Conservation (phyloP, 805 yeast genomes). For the Debaryomyces prosopidis region DNA sequence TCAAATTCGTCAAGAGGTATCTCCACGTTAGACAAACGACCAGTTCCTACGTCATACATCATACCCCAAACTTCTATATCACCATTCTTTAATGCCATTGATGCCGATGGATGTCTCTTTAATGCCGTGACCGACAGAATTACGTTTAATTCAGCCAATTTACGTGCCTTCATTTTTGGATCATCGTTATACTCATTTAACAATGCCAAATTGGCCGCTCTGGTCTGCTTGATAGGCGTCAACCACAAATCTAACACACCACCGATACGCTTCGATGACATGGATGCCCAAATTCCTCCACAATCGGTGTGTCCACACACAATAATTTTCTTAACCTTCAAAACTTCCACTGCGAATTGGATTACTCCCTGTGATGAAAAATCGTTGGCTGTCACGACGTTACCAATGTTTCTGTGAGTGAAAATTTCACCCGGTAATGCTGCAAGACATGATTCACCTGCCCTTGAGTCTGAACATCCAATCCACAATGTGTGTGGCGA, state of each 20-base stretch:
- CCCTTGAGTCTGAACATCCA: conserved; percentile 92
- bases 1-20: conserved; percentile 44
- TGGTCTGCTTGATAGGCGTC: conserved; percentile 63
- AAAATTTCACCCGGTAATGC: conserved; percentile 91
- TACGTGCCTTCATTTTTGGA: conserved; percentile 54
- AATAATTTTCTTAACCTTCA: conserved; percentile 76
- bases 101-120: conserved; percentile 64
- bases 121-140: conserved; percentile 69
- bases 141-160: conserved; percentile 75
- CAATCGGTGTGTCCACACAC: conserved; percentile 96
- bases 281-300: conserved; percentile 86
- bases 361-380: conserved; percentile 73
- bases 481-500: conserved; percentile 93
- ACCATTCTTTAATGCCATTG: conserved; percentile 59
- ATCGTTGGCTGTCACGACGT: conserved; percentile 70
- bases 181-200: conserved; percentile 49
- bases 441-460: conserved; percentile 72
- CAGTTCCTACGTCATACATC: conserved; percentile 80
- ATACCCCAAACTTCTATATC: conserved; percentile 79
- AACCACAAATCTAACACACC: conserved; percentile 75
- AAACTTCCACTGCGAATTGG: conserved; percentile 83
- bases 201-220: conserved; percentile 56
- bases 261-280: conserved; percentile 63
- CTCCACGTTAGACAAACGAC: conserved; percentile 49
- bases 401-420: conserved; percentile 86